phyloP scores from a whole-genome alignment of 164 flowering plant genomes.

The Warburgia ugandensis region DNA sequence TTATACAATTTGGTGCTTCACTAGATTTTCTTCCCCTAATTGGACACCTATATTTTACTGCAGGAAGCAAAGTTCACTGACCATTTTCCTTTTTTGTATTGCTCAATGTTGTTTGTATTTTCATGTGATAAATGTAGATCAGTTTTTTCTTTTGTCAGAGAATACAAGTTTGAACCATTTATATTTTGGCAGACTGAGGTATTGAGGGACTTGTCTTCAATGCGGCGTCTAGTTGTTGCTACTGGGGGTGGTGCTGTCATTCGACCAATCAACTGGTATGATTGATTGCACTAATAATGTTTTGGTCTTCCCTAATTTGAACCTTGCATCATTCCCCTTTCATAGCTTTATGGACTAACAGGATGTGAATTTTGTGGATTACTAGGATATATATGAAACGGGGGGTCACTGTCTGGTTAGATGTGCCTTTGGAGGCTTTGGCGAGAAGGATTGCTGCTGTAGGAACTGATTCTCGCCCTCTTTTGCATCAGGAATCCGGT shows the following conservation, averaged over 20 bases:
- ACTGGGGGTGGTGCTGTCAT: constrained; percentile 96
- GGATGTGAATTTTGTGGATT: constrained; percentile 1
- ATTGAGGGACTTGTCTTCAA: constrained; percentile 45
- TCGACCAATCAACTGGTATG: constrained; percentile 71
- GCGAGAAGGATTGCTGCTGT: constrained; percentile 79
- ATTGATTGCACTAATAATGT: too few species aligned
- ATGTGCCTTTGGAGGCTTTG: constrained; percentile 85
- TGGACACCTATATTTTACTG: too few species aligned
- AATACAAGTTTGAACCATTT: background rate
- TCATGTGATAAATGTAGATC: too few species aligned
- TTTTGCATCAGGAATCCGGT: constrained; percentile 65
- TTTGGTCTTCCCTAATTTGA: background rate
- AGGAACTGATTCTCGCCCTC: constrained; percentile 89
- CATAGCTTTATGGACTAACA: background rate
- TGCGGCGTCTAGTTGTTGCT: constrained; percentile 73
- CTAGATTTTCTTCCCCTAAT: too few species aligned
- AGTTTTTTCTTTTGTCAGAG: background rate
- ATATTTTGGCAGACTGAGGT: constrained; percentile 47
- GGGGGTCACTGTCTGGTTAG: constrained; percentile 85
- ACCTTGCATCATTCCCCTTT: background rate
- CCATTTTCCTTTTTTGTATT: too few species aligned
- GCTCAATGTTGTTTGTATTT: too few species aligned
- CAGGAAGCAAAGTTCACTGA: too few species aligned
- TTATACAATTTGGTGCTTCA: too few species aligned
- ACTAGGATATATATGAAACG: constrained; percentile 76